Base-by-base conservation (phyloP, 2,329 filamentous ascomycete genomes). In the Phaeosphaeriaceae sp. region DNA sequence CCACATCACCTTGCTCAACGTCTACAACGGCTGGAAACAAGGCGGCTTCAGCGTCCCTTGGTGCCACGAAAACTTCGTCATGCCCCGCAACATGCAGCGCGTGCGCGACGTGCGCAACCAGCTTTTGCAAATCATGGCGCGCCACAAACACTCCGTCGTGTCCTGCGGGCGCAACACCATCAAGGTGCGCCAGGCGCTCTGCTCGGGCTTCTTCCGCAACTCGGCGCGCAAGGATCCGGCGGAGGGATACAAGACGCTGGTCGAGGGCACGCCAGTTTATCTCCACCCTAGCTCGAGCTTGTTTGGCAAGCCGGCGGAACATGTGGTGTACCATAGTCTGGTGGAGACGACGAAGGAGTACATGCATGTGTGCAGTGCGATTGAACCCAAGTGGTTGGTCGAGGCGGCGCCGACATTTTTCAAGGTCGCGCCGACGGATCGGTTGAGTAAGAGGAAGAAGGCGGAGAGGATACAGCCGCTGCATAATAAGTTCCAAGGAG, bases 321-420 rank as follows among this genome's bases (percentile, higher is more conserved):
- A 96, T 84, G 95, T 98, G 33, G 91, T 99, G 54, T 99, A 97
- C 76, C 90, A 97, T 73, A 89, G 88, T 53, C 83, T 99, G 20
- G 92, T 98, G 7, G 85, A 98, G 69, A 99, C 95, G 22, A 96
- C 91, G 22, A 94, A 96, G 81, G 95, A 99, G 80, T 99, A 98
- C 79, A 98, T 99, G 95, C 93, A 97, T 72, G 91, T 88, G 74
- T 95, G 93, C 15, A 97, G 92, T 3, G 86, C 87, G 3, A 98
- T 99, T 70, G 95, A 99, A 79, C 94, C 95, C 9, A 97, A 96
- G 77, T 89, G 87, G 88, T 85, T 99, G 21, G 93, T 98, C 1
- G 93, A 97, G 71, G 94, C 93, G 13, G 95, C 96, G n/a, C 95
- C 96, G 10, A 97, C 93, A 0, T 99, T 98, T 82, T 99, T 98